Conservation (phyloP, 2,329 filamentous ascomycete genomes). For the Grosmannia huntii region DNA sequence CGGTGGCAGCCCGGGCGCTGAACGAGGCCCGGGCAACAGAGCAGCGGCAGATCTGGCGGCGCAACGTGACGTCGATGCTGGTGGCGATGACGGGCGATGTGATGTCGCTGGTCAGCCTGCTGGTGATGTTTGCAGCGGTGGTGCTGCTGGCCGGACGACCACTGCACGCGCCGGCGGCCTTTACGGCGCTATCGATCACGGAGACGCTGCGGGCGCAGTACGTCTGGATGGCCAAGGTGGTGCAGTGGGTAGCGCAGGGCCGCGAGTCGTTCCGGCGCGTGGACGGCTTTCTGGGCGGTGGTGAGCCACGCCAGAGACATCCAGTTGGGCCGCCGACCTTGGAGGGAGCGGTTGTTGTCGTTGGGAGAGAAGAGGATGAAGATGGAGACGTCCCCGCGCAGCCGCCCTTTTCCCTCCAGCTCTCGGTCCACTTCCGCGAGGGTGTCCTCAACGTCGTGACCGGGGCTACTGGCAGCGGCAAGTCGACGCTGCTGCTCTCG, state of each 20-base stretch:
- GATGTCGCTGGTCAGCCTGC: slow-evolving; percentile 9
- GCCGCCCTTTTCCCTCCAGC: slow-evolving; percentile 15
- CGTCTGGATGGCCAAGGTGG: slow-evolving; percentile 12
- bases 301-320: slow-evolving; percentile 13
- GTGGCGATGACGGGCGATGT: slow-evolving; percentile 12
- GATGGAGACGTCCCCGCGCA: not conserved
- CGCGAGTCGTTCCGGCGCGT: slow-evolving; percentile 18
- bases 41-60: slow-evolving; percentile 19
- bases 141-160: slow-evolving; percentile 3
- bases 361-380: not conserved
- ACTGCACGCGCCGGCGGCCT: slow-evolving; percentile 10
- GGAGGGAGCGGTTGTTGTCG: slow-evolving; percentile 15
- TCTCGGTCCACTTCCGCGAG: slow-evolving; percentile 13
- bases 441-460: slow-evolving; percentile 20
- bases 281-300: slow-evolving; percentile 18
- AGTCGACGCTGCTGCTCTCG: slow-evolving; percentile 18
- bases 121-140: slow-evolving; percentile 7
- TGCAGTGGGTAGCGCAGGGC: slow-evolving; percentile 17
- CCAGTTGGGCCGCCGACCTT: slow-evolving; percentile 18
- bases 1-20: slow-evolving; percentile 49
- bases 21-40: not conserved
- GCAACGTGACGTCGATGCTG: slow-evolving; percentile 14
- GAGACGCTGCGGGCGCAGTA: slow-evolving; percentile 13
- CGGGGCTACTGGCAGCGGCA: slow-evolving; percentile 21
- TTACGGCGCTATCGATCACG: slow-evolving; percentile 14